Base-by-base conservation (phyloP, 192 early-diverging fungal genomes). In the Chytriomyces hyalinus region DNA sequence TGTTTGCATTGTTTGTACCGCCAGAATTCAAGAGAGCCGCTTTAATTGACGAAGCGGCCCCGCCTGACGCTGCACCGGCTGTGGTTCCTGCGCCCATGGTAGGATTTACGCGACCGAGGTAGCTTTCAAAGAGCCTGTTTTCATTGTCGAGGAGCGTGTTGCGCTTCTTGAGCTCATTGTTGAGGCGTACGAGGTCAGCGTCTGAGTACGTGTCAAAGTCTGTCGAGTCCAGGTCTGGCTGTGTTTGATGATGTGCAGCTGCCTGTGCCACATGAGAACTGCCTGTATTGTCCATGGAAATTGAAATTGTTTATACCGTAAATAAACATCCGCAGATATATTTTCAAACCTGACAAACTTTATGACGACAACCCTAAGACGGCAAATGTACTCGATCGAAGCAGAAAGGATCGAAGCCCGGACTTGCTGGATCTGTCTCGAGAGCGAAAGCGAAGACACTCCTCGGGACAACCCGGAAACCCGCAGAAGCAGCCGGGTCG, bases 161-260 rank as follows among this genome's bases (percentile, higher is more conserved):
- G 60, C 84, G 85, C 45, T 80, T 82, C 51, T 66, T 51, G 51
- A 88, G 76, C 66, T 88, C 86, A 3, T 82, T 81, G 24, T 78
- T 70, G 9, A 89, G 80, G 5, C 73, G 71, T 11, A 85, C 70
- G 11, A 89, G 79, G 44, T 86, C 85, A 11, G 20, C 46, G 63
- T 89, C 86, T 1, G 80, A 71, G 76, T 86, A 89, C 6, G 80
- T 24, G 75, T 88, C 87, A 65, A 88, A 88, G 62, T 88, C 84
- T 6, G 73, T 45, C 51, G 80, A 76, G 36, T 84, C 86, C 17
- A 84, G 78, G 45, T 75, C 63, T 11, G 73, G 17, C 8, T n/a
- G 57, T n/a, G 53, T 36, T 36, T 36, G 36, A 20, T 13, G 53
- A 13, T 13, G 53, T 20, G 24, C 24, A 26, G 24, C 24, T 26